Evolutionary conservation across 176 grass and related monocot species (phyloP), one percentile per base, ranked within the genome.

Genomic region (Juncus effusus): DNA sequence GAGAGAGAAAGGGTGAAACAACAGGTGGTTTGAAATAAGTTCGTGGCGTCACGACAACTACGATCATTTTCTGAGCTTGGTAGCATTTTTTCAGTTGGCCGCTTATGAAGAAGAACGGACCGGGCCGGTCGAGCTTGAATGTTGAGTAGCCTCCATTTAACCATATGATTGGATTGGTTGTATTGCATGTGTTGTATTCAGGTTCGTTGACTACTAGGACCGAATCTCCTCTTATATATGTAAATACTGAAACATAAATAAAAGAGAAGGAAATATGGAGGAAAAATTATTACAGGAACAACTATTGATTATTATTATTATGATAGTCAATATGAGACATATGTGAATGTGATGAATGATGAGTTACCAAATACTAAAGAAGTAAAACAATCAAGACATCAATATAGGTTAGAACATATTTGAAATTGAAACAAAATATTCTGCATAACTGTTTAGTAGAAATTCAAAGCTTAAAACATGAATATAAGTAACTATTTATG

Each of bases 41-140:
- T 54, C 74, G 70, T 54, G 49, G 16, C 5, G 87, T 73, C 82
- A 96, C 81, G 7, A 96, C 84, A 59, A 91, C 59, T 56, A 88
- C 40, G 56, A 81, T 78, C 61, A 96, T 54, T 68, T 96, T 96
- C 61, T 88, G 82, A 1, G 81, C 87, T 38, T 85, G 87, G 35
- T 79, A 67, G 79, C 92, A 96, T 44, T 40, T 51, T 50, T 73
- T 69, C 45, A 73, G 52, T 51, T 54, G 79, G 54, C 84, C 75
- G 69, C 87, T 91, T 75, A 91, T 77, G 82, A 96, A 96, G 82
- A 76, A 91, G 74, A 96, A 91, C 9, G 79, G 54, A 6, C 82
- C 92, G 7, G 82, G 70, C 45, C 82, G 77, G 37, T 88, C 67
- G 42, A 96, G 80, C 63, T 11, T 68, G 77, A 96, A 74, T 69